These are phyloP conservation scores for Pseudofabraea citricarpa DNA, from an alignment of 2,329 filamentous ascomycete genomes.

Conservation along the genomic window DNA sequence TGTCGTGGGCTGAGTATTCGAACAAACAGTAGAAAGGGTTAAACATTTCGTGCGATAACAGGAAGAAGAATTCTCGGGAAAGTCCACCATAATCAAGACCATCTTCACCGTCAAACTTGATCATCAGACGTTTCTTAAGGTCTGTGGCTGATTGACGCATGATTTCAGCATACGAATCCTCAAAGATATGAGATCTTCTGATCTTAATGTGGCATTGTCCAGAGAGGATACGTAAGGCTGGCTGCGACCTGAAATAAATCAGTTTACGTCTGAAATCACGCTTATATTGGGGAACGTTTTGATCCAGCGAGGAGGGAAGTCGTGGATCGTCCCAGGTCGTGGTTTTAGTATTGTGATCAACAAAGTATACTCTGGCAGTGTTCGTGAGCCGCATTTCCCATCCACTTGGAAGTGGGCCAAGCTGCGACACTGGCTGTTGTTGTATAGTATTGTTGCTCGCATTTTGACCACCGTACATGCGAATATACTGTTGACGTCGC, in stretches of 20 bases:
- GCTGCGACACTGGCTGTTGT: conserved; percentile 94
- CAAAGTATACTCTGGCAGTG: conserved; percentile 96
- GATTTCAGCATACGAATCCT: conserved; percentile 98
- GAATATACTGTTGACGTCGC: conserved; percentile 92
- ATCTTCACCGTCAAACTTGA: conserved; percentile 98
- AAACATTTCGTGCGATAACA: conserved; percentile 99
- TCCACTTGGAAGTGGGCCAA: conserved; percentile 90
- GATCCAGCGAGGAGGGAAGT: conserved; percentile 89
- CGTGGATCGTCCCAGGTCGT: conserved; percentile 98
- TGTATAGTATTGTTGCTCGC: conserved; percentile 87
- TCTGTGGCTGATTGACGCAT: conserved; percentile 94
- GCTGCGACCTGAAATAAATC: conserved; percentile 98
- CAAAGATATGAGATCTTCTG: conserved; percentile 92
- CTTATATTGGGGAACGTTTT: conserved; percentile 99
- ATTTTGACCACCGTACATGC: conserved; percentile 91
- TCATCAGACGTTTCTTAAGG: conserved; percentile 97
- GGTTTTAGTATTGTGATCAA: conserved; percentile 99
- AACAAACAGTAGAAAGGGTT: conserved; percentile 99
- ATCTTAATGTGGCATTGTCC: conserved; percentile 99
- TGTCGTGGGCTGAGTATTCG: conserved; percentile 99
- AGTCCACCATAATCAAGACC: conserved; percentile 97
- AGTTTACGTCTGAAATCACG: conserved; percentile 96
- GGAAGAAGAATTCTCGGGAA: conserved; percentile 98
- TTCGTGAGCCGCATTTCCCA: conserved; percentile 99
- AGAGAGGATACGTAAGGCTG: conserved; percentile 88